A percentile compares a stretch with the other conserved stretches of the same genome.
Conservation (phyloP, 2,329 filamentous ascomycete genomes). For the Exophiala viscosa region DNA sequence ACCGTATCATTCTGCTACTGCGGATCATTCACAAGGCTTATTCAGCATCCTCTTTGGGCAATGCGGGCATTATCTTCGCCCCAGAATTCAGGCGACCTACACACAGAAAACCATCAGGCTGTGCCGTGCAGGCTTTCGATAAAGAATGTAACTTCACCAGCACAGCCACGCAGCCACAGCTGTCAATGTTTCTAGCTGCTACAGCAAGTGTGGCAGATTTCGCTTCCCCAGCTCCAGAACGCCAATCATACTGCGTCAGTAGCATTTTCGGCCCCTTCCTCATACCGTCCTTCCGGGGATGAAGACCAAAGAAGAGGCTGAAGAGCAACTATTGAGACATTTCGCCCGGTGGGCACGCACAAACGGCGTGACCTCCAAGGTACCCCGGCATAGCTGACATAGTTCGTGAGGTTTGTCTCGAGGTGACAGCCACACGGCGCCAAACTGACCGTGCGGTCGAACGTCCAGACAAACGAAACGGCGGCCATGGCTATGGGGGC, state of each 20-base stretch:
- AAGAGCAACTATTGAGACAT: too few relatives aligned
- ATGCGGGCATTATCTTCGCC: too few relatives aligned
- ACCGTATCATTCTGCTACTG: too few relatives aligned
- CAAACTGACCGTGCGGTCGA: background rate
- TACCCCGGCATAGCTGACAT: constrained; percentile 14
- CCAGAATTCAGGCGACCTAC: too few relatives aligned
- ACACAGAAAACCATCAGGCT: too few relatives aligned
- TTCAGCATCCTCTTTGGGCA: too few relatives aligned
- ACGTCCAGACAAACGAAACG: constrained; percentile 17
- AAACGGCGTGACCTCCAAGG: background rate
- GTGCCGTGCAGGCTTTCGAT: too few relatives aligned
- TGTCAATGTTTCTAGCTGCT: background rate
- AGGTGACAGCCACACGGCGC: constrained; percentile 2
- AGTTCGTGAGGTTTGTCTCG: too few relatives aligned
- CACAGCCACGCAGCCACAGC: constrained; percentile 8
- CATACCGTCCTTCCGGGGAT: background rate
- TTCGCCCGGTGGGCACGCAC: too few relatives aligned
- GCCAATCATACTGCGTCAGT: background rate
- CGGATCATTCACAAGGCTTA: too few relatives aligned
- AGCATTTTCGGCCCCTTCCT: background rate
- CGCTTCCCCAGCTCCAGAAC: background rate
- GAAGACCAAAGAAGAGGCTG: too few relatives aligned
- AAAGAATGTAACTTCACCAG: background rate
- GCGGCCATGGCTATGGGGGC: background rate
- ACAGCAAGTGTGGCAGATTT: constrained; percentile 6